Base-by-base conservation (phyloP, 768 basidiomycete genomes). In the Lactifluus pinguis region DNA sequence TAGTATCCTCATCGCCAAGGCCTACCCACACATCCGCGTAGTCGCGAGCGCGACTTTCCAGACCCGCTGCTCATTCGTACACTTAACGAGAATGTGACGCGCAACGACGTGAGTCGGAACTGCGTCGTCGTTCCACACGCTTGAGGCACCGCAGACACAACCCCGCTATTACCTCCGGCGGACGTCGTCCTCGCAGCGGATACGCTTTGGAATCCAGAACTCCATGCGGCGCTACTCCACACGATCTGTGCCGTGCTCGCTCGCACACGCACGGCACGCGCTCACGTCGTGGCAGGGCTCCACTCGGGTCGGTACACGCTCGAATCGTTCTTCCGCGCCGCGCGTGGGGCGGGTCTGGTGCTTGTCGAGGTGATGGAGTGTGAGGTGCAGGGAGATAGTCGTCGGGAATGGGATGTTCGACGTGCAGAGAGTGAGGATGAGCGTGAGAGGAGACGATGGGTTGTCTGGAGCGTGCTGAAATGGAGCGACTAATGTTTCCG, bases 261-360 rank as follows among this genome's bases (percentile, higher is more conserved):
- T 52, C 77, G 69, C 53, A 68, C 73, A 10, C 57, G 71, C 1
- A 62, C 73, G 42, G 74, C 87, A 34, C 80, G 86, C 10, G 68
- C 82, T 51, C 79, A 88, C 67, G 68, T 90, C n/a, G 78, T 90
- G 8, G 85, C 85, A 2, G 88, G 88, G 0, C 66, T 91, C 54
- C 89, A 91, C 66, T 90, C 88, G 0, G 89, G 87, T 3, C 75
- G 85, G 52, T 89, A 87, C 67, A 83, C 86, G 1, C 76, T 91
- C 34, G 77, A 83, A 55, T 73, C 82, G 7, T 89, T 89, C 70
- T 66, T 89, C 45, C 67, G 72, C 11, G 68, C 68, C 10, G 76
- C 75, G 19, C 58, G 64, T 4, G 63, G 61, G 8, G 72, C 68
- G 55, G 83, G 79, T 4, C 76, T 89, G 44, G 71, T 72, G 6